Evolutionary conservation across 768 basidiomycete species (phyloP).

Genomic region (Russula sp.): DNA sequence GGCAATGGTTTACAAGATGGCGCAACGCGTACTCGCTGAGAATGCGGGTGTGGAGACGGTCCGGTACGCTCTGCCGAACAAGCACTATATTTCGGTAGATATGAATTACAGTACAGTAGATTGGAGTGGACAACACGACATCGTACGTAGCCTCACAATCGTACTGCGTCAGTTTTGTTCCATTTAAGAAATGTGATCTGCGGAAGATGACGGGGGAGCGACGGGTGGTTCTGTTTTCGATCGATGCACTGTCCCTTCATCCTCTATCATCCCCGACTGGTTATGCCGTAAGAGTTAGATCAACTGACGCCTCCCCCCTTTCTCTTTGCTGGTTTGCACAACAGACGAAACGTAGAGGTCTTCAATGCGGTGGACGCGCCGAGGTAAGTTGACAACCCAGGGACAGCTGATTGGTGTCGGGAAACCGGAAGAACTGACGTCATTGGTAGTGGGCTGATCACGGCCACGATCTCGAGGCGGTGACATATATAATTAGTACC

Average conservation of each 20-base stretch:
- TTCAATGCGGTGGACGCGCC: constrained; percentile 79
- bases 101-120: constrained; percentile 71
- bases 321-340: too few species aligned
- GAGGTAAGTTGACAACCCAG: constrained; percentile 46
- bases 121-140: constrained; percentile 44
- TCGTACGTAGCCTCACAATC: constrained; percentile 30
- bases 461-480: background rate
- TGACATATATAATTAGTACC: constrained; percentile 10
- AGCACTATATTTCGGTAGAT: constrained; percentile 89
- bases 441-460: too few species aligned
- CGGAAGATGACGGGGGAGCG: constrained; percentile 12
- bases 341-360: constrained; percentile 47
- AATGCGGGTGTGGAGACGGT: too few species aligned
- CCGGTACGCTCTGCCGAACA: constrained; percentile 53
- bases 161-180: constrained; percentile 19
- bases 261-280: background rate
- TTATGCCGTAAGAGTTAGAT: background rate
- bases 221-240: background rate
- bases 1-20: constrained; percentile 93
- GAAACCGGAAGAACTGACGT: too few species aligned
- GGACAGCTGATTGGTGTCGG: background rate
- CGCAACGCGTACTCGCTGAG: constrained; percentile 30
- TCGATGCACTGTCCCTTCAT: background rate
- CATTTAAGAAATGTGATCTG: too few species aligned
- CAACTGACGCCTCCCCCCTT: background rate